A percentile compares a stretch with the other conserved stretches of the same genome.
phyloP scores from a whole-genome alignment of 768 basidiomycete genomes.

The Sarcodon aspratus region DNA sequence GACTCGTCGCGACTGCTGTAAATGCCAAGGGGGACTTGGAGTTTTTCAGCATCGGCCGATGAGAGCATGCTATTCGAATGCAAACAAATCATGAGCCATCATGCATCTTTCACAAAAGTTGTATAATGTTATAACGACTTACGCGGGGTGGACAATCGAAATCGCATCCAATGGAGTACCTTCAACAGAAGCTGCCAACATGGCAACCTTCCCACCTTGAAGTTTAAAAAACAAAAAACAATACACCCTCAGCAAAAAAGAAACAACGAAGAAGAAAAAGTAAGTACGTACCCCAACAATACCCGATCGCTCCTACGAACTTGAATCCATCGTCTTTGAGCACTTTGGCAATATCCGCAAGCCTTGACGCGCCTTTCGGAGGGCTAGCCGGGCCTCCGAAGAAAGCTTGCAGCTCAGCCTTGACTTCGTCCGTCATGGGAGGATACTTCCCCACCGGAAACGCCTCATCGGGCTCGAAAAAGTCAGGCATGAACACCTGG shows the following conservation, averaged over 20 bases:
- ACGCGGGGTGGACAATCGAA: constrained; percentile 50
- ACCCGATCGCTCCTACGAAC: constrained; percentile 38
- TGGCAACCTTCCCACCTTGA: constrained; percentile 39
- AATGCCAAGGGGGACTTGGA: constrained; percentile 41
- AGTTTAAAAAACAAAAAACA: neutral
- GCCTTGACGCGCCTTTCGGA: constrained; percentile 24
- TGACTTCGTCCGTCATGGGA: constrained; percentile 39
- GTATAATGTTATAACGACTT: constrained; percentile 9
- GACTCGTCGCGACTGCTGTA: constrained; percentile 53
- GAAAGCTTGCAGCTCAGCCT: constrained; percentile 42
- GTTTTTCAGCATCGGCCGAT: constrained; percentile 34
- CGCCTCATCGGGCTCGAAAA: constrained; percentile 42
- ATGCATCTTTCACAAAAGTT: neutral
- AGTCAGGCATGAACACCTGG: constrained; percentile 57
- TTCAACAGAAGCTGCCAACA: constrained; percentile 24
- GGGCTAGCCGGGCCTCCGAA: constrained; percentile 44
- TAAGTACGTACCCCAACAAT: constrained; percentile 39
- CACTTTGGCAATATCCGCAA: constrained; percentile 27
- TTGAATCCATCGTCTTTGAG: constrained; percentile 32
- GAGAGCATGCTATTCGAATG: constrained; percentile 33
- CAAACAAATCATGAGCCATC: neutral
- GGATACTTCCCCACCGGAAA: constrained; percentile 41
- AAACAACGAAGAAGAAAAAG: constrained; percentile 1
- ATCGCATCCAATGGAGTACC: constrained; percentile 35
- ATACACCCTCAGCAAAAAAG: neutral